Base-by-base conservation (phyloP, 176 grass and related monocot species). In the Triticum dicoccoides region DNA sequence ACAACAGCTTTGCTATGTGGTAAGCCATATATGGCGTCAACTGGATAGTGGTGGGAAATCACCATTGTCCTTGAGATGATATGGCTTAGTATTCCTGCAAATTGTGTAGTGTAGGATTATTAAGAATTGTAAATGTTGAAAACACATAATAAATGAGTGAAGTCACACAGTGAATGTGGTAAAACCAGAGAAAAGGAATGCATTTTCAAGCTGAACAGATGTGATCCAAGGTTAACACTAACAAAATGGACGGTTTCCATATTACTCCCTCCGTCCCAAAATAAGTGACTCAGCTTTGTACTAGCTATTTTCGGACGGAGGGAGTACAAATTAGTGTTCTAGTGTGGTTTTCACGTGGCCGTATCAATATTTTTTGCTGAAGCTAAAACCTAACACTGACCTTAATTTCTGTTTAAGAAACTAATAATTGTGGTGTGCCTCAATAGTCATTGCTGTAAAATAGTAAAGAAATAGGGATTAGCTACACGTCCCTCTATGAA, bases 41-140 rank as follows among this genome's bases (percentile, higher is more conserved):
- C 90, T 86, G 6, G 88, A 85, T 62, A 98, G 87, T 64, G 96
- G 93, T 32, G 96, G 96, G 82, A 98, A 98, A 76, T 98, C 96
- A 23, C 71, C 85, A 18, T 89, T 91, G 79, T 98, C 92, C 84
- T 94, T 98, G 23, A 98, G 93, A 79, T 59, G 82, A 85, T 96
- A 98, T 54, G 72, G 75, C 77, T 90, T 77, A 75, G 11, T 83
- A 71, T 70, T 83, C 90, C 96, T 96, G 85, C 65, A 75, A 74
- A 66, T 68, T 80, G 32, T 90, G 41, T 64, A 75, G 67, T 67
- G 74, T 34, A 4, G 21, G 14, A 42, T 79, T 38, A 54, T 83
- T 51, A 87, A 5, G 8, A 35, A 79, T 20, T 78, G 44, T 25
- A 65, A 79, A 86, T 39, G 69, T 67, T 77, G 35, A 49, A 51